Conservation (phyloP, 2,329 filamentous ascomycete species). For the Microdochium nivale region DNA sequence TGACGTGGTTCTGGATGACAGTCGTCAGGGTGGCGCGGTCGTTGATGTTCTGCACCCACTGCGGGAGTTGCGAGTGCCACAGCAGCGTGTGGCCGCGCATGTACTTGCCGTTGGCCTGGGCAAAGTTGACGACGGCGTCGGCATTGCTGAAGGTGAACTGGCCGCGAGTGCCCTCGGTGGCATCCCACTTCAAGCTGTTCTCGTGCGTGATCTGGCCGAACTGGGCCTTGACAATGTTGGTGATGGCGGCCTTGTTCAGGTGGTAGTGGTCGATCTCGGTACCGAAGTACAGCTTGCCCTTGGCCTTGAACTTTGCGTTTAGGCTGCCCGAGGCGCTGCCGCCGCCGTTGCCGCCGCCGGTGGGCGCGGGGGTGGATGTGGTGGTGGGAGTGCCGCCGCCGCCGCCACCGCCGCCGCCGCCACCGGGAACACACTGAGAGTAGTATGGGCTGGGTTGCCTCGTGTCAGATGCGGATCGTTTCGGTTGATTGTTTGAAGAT, state of each 20-base stretch:
- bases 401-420: not conserved
- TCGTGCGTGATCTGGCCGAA: conserved; percentile 60
- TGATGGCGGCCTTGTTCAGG: conserved; percentile 38
- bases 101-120: conserved; percentile 43
- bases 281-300: conserved; percentile 58
- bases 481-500: not conserved
- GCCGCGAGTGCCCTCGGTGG: conserved; percentile 28
- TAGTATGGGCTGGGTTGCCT: not conserved
- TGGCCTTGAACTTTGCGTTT: conserved; percentile 10
- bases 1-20: conserved; percentile 53
- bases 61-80: conserved; percentile 53
- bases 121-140: conserved; percentile 53
- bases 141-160: conserved; percentile 48
- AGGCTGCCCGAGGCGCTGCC: not conserved
- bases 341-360: not conserved
- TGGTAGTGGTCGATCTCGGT: conserved; percentile 44
- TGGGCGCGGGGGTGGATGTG: not conserved
- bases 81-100: conserved; percentile 59
- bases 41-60: conserved; percentile 44
- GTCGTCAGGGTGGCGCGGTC: conserved; percentile 32
- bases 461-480: not conserved
- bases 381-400: not conserved
- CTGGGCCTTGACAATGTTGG: conserved; percentile 47
- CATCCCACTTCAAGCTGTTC: conserved; percentile 65
- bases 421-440: not conserved